Percentiles rank a stretch among this genome's conserved stretches.
Evolutionary conservation across 345 rosid species (phyloP).

Genomic region (Brassica juncea): DNA sequence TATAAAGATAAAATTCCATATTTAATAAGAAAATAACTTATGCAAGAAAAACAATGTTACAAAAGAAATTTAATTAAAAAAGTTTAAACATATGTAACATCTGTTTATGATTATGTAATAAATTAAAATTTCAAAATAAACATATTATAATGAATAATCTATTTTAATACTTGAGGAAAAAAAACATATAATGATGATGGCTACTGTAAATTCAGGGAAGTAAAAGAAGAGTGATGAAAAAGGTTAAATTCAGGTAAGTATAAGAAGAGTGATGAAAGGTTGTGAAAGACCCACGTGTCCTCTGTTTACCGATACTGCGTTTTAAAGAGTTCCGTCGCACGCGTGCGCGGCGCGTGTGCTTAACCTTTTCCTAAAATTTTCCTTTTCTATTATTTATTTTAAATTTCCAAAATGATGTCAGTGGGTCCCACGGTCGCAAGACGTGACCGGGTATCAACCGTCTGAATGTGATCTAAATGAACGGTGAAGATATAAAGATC

Average conservation of each 20-base stretch:
- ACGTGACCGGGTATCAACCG: constrained; percentile 15
- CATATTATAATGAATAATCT: neutral
- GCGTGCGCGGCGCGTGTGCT: constrained; percentile 45
- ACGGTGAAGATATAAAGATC: constrained; percentile 39
- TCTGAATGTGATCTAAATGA: constrained; percentile 21
- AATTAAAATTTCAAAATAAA: neutral
- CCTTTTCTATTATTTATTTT: neutral
- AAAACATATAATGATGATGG: neutral
- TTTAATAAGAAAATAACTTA: too few species aligned
- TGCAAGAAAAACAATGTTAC: too few species aligned
- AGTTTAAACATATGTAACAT: too few species aligned
- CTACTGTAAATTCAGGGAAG: neutral
- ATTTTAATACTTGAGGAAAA: neutral
- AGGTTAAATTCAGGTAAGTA: constrained; percentile 7
- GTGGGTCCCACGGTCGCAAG: constrained; percentile 35
- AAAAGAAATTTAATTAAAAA: too few species aligned
- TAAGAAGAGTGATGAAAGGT: neutral
- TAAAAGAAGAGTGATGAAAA: neutral
- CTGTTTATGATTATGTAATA: too few species aligned
- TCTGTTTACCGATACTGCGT: constrained; percentile 9
- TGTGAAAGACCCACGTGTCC: constrained; percentile 16
- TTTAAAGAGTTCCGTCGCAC: constrained; percentile 30
- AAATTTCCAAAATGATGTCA: constrained; percentile 30
- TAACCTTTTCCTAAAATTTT: constrained; percentile 16
- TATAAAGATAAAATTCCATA: too few species aligned